Evolutionary conservation across 2,329 filamentous ascomycete species (phyloP).

Genomic region (Fusarium papillatum): DNA sequence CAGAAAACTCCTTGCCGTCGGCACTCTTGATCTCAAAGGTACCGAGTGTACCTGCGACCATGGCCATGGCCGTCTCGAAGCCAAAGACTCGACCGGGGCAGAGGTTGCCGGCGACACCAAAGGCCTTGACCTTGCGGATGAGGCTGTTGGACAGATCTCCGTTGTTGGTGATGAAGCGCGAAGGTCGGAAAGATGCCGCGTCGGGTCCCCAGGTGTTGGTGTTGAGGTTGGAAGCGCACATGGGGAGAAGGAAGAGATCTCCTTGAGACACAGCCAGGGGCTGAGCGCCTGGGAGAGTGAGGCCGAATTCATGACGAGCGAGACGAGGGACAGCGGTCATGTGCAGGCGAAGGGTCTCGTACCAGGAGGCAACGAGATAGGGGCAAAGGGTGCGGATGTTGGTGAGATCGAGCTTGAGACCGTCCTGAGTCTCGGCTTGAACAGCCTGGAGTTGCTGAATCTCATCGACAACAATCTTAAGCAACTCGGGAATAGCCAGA

Average conservation of each 20-base stretch:
- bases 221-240: conserved; percentile 49
- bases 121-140: conserved; percentile 45
- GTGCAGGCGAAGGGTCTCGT: conserved; percentile 48
- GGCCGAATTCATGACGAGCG: conserved; percentile 44
- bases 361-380: conserved; percentile 48
- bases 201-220: conserved; percentile 45
- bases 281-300: conserved; percentile 31
- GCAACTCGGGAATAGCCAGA: conserved; percentile 33
- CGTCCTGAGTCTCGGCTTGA: conserved; percentile 12
- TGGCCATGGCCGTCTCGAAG: conserved; percentile 46
- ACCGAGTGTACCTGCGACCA: conserved; percentile 43
- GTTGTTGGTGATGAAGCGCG: conserved; percentile 43
- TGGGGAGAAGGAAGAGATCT: conserved; percentile 49
- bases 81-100: conserved; percentile 48
- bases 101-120: conserved; percentile 49
- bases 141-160: conserved; percentile 38
- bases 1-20: conserved; percentile 32
- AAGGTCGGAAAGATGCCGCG: conserved; percentile 41
- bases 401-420: conserved; percentile 35
- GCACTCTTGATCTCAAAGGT: conserved; percentile 43
- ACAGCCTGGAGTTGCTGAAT: conserved; percentile 34
- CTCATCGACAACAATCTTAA: conserved; percentile 39
- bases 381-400: conserved; percentile 44
- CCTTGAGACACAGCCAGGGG: conserved; percentile 41
- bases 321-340: conserved; percentile 49